phyloP scores from a whole-genome alignment of 2,329 filamentous ascomycete species.

The Colletotrichum sp. region DNA sequence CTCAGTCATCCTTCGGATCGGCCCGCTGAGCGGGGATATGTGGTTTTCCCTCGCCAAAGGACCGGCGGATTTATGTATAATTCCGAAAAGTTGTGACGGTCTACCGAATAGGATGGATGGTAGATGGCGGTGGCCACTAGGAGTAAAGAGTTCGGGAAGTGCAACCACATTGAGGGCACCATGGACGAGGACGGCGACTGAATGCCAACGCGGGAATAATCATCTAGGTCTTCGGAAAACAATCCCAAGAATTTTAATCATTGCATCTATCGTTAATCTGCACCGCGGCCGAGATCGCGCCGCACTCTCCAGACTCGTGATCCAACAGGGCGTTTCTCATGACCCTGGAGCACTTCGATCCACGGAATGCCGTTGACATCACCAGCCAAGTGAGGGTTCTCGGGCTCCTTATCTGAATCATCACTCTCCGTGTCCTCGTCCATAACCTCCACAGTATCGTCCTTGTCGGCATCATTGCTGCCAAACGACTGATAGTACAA shows the following conservation, averaged over 20 bases:
- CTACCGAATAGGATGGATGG: not conserved
- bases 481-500: conserved; percentile 45
- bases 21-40: not conserved
- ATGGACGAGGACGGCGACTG: not conserved
- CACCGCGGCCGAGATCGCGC: conserved; percentile 59
- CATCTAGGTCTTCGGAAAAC: not conserved
- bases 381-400: conserved; percentile 23
- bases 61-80: not conserved
- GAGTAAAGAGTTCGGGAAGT: not conserved
- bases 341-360: conserved; percentile 62
- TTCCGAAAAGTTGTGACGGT: not conserved
- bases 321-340: conserved; percentile 60
- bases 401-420: conserved; percentile 31
- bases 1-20: not conserved
- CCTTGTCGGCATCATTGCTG: conserved; percentile 22
- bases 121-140: not conserved
- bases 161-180: not conserved
- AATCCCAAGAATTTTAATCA: not conserved
- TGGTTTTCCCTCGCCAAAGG: not conserved
- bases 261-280: not conserved
- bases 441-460: conserved; percentile 36
- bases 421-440: conserved; percentile 41
- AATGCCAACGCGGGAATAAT: not conserved
- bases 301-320: conserved; percentile 68
- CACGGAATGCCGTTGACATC: conserved; percentile 52